Percentiles rank a stretch among this genome's conserved stretches.
These are phyloP conservation scores for Bipolaris zeicola DNA, from an alignment of 2,329 filamentous ascomycete species.

Conservation along the genomic window DNA sequence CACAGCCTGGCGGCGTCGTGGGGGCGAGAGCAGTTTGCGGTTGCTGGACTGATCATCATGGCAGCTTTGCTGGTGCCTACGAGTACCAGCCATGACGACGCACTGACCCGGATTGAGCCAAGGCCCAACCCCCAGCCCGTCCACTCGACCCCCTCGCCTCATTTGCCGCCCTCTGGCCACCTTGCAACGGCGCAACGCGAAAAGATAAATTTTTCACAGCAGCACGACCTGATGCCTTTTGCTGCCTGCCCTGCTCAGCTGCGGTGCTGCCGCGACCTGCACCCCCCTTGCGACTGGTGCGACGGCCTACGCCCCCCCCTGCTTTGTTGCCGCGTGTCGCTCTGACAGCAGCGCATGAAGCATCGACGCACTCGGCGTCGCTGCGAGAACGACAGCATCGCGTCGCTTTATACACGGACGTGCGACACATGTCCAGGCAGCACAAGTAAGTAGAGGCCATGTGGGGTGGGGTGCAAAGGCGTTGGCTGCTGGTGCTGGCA, in stretches of 20 bases:
- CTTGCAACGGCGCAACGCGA: constrained; percentile 14
- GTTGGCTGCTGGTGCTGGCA: neutral
- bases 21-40: neutral
- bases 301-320: constrained; percentile 21
- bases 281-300: constrained; percentile 27
- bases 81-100: constrained; percentile 33
- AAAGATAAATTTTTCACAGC: constrained; percentile 19
- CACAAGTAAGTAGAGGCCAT: neutral
- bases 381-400: constrained; percentile 1
- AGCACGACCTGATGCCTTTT: constrained; percentile 4
- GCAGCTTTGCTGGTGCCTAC: constrained; percentile 14
- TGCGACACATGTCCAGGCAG: constrained; percentile 10
- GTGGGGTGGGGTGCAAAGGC: constrained; percentile 5
- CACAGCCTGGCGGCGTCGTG: too few species aligned
- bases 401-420: neutral
- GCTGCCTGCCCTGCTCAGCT: neutral
- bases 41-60: constrained; percentile 13
- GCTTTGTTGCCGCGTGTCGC: constrained; percentile 4
- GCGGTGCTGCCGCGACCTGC: constrained; percentile 11
- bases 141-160: constrained; percentile 34
- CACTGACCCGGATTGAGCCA: constrained; percentile 27
- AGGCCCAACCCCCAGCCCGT: constrained; percentile 14
- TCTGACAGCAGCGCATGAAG: constrained; percentile 1
- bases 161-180: constrained; percentile 23
- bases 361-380: constrained; percentile 12